Conservation (phyloP, 208 protist genomes). For the Lotmaria passim region DNA sequence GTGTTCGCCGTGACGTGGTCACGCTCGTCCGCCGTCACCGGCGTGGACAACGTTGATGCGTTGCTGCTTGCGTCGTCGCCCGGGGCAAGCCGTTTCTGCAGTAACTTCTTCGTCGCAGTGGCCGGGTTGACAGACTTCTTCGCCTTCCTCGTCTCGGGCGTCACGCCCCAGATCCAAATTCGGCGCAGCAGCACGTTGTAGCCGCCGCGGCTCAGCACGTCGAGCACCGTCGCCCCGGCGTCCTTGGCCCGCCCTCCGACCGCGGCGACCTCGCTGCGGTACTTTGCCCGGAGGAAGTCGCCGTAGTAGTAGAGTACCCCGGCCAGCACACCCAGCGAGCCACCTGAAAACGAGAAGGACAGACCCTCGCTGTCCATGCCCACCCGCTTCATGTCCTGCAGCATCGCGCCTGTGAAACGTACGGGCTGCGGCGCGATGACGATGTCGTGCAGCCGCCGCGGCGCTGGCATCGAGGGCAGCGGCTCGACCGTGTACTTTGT, state of each 20-base stretch:
- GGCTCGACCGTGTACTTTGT: slow-evolving; percentile 45
- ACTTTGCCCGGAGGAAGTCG: slow-evolving; percentile 39
- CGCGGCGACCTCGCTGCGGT: slow-evolving; percentile 29
- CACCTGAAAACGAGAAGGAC: slow-evolving; percentile 58
- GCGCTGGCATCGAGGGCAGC: slow-evolving; percentile 34
- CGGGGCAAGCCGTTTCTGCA: slow-evolving; percentile 5
- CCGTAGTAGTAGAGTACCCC: slow-evolving; percentile 55
- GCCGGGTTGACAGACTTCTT: not conserved
- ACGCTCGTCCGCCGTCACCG: not conserved
- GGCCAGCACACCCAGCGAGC: slow-evolving; percentile 62
- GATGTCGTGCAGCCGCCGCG: slow-evolving; percentile 41
- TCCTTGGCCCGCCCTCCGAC: slow-evolving; percentile 20
- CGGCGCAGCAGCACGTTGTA: slow-evolving; percentile 64
- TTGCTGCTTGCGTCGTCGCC: slow-evolving; percentile 12
- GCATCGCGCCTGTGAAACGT: slow-evolving; percentile 23
- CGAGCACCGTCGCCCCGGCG: slow-evolving; percentile 32
- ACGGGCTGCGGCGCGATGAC: slow-evolving; percentile 48
- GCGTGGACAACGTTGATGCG: not conserved
- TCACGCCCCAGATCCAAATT: slow-evolving; percentile 59
- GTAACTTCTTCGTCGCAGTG: slow-evolving; percentile 7
- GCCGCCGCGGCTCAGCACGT: slow-evolving; percentile 31
- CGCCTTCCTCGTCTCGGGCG: slow-evolving; percentile 22
- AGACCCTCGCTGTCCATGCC: slow-evolving; percentile 38
- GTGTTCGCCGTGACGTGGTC: slow-evolving; percentile 19
- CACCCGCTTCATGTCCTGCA: slow-evolving; percentile 24